Conservation (phyloP, 257 asterid species). For the Solanum appendiculatum region DNA sequence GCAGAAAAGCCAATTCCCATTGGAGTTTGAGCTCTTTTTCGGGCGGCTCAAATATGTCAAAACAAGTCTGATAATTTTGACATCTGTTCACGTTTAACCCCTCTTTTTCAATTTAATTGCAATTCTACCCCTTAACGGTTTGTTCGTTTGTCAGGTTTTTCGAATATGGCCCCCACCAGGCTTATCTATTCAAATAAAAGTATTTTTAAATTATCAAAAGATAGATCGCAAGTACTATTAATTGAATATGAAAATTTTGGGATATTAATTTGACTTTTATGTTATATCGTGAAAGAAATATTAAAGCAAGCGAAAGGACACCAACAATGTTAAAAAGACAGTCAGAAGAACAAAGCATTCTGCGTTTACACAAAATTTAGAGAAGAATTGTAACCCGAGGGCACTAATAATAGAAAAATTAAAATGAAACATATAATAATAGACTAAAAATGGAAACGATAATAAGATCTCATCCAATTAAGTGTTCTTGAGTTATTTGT, state of each 20-base stretch:
- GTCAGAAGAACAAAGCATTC: neutral
- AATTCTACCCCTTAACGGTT: conserved; percentile 29
- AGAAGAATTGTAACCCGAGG: neutral
- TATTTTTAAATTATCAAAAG: neutral
- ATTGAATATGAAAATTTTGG: neutral
- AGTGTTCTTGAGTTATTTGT: neutral
- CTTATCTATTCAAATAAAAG: neutral
- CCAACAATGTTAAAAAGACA: too few relatives aligned
- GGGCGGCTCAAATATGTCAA: conserved; percentile 36
- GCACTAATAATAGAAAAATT: neutral
- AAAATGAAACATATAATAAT: neutral
- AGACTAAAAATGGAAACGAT: neutral
- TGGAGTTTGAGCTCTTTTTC: conserved; percentile 35
- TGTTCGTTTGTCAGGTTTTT: conserved; percentile 16
- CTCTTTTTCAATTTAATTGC: conserved; percentile 6
- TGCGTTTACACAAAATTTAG: neutral
- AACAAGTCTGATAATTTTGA: conserved; percentile 31
- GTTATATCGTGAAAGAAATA: neutral
- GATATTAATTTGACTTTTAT: neutral
- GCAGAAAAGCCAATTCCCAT: conserved; percentile 27
- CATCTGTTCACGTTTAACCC: conserved; percentile 24
- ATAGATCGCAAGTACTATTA: neutral
- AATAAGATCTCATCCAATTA: neutral
- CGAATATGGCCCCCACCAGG: neutral
- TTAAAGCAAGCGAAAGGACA: neutral